Evolutionary conservation across 192 early-diverging fungal species (phyloP).

Genomic region (Gonapodya sp.): DNA sequence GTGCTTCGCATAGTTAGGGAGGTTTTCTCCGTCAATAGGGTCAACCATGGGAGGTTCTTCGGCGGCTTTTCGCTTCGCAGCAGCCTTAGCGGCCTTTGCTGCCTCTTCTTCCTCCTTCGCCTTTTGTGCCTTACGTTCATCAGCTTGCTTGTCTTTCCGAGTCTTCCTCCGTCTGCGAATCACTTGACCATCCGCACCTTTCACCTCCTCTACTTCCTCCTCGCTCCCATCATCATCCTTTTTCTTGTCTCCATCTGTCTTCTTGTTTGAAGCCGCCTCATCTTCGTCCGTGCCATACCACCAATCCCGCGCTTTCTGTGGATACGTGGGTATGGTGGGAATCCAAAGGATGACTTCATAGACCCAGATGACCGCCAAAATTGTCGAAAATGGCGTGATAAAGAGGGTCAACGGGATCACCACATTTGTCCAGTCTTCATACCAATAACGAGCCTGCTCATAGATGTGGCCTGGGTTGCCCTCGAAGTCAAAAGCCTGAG

Average conservation of each 20-base stretch:
- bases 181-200: neutral
- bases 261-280: neutral
- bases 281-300: neutral
- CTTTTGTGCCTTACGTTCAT: neutral
- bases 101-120: neutral
- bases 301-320: neutral
- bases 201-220: neutral
- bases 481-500: neutral
- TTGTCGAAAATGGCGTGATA: neutral
- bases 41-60: neutral
- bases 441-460: neutral
- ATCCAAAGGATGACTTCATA: neutral
- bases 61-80: neutral
- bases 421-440: neutral
- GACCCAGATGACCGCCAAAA: neutral
- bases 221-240: neutral
- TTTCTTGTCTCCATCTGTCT: neutral
- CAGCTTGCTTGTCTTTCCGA: neutral
- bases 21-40: neutral
- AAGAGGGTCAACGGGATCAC: neutral
- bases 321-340: neutral
- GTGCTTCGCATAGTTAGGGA: neutral
- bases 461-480: neutral
- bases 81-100: neutral
- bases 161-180: neutral